Conservation (phyloP, 306 rosid genomes). For the Acacia confusa region DNA sequence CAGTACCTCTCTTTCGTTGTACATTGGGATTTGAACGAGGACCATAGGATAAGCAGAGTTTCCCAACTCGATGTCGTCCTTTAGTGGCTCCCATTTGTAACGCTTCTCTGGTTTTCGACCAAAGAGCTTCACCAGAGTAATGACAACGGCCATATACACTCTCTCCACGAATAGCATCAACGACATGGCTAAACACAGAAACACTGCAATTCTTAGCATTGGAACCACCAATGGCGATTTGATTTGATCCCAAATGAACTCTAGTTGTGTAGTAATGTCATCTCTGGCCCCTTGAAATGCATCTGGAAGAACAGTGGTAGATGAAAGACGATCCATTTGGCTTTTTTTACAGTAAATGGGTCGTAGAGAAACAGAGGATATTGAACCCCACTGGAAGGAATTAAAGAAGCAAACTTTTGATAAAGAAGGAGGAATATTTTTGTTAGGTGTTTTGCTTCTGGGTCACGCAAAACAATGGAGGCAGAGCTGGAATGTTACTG, state of each 20-base stretch:
- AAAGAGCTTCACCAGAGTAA: conserved; percentile 61
- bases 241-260: conserved; percentile 63
- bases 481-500: conserved; percentile 53
- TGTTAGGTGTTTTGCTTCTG: conserved; percentile 47
- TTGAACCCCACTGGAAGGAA: conserved; percentile 7
- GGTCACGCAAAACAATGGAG: conserved; percentile 46
- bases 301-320: conserved; percentile 47
- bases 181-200: conserved; percentile 74
- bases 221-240: conserved; percentile 86
- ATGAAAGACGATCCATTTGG: conserved; percentile 65
- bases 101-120: conserved; percentile 77
- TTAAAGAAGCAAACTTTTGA: conserved; percentile 36
- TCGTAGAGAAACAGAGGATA: conserved; percentile 13
- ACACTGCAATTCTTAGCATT: conserved; percentile 51
- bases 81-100: conserved; percentile 84
- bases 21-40: conserved; percentile 93
- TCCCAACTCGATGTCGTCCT: conserved; percentile 82
- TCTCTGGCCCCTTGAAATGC: conserved; percentile 64
- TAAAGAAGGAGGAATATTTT: conserved; percentile 36
- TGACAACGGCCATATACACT: conserved; percentile 82
- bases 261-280: conserved; percentile 62
- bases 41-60: conserved; percentile 85
- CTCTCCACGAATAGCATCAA: conserved; percentile 80
- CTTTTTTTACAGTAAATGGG: neutral
- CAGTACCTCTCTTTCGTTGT: conserved; percentile 87